Evolutionary conservation across 352 stramenopile genomes (phyloP).

Genomic region (Globisporangium iwayamae): DNA sequence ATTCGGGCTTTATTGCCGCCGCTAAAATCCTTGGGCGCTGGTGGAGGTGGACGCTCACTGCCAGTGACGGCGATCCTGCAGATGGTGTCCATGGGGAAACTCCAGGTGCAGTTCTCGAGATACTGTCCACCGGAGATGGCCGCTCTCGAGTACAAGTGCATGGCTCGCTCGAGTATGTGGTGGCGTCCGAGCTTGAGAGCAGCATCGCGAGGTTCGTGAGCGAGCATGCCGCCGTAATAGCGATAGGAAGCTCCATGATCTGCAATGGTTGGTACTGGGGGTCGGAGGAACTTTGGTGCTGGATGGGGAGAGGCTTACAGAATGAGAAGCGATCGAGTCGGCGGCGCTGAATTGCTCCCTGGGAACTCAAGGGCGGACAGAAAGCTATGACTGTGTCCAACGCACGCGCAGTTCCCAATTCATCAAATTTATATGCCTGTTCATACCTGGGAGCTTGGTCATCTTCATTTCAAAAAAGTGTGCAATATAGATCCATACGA

Average conservation of each 20-base stretch:
- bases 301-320: background rate
- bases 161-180: constrained; percentile 25
- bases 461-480: too few relatives aligned
- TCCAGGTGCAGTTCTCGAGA: constrained; percentile 18
- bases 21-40: too few relatives aligned
- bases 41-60: constrained; percentile 19
- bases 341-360: too few relatives aligned
- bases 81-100: constrained; percentile 22
- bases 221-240: constrained; percentile 19
- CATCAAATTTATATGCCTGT: too few relatives aligned
- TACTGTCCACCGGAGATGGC: constrained; percentile 13
- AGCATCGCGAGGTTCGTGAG: constrained; percentile 24
- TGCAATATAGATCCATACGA: too few relatives aligned
- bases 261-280: background rate
- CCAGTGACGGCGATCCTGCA: constrained; percentile 26
- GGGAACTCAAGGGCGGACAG: too few relatives aligned
- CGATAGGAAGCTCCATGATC: background rate
- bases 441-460: too few relatives aligned
- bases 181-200: constrained; percentile 22
- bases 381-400: too few relatives aligned
- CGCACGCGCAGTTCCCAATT: too few relatives aligned
- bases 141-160: constrained; percentile 7
- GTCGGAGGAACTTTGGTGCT: too few relatives aligned
- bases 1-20: too few relatives aligned
- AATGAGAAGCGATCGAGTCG: background rate